Conservation (phyloP, 2,329 filamentous ascomycete species). For the Beauveria scarabaeidicola region DNA sequence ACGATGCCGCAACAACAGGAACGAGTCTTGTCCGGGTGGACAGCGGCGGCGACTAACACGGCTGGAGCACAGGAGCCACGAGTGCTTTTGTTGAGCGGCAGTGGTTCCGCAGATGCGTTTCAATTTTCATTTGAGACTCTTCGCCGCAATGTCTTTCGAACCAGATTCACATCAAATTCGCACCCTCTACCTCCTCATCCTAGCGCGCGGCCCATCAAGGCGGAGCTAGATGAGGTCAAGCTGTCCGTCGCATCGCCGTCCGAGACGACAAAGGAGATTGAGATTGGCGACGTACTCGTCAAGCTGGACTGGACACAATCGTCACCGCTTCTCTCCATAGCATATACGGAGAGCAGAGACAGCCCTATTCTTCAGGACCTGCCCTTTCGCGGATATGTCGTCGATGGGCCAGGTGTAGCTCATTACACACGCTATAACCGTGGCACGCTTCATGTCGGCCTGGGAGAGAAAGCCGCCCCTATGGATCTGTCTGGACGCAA, state of each 20-base stretch:
- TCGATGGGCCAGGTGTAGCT: slow-evolving; percentile 52
- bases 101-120: slow-evolving; percentile 28
- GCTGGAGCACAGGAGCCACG: slow-evolving; percentile 20
- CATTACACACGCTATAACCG: slow-evolving; percentile 58
- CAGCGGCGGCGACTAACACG: slow-evolving; percentile 17
- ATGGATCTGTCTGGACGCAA: slow-evolving; percentile 62
- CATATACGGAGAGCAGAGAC: slow-evolving; percentile 34
- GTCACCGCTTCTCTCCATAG: slow-evolving; percentile 49
- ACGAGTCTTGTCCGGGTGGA: slow-evolving; percentile 18
- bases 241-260: slow-evolving; percentile 22
- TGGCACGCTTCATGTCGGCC: slow-evolving; percentile 56
- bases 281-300: slow-evolving; percentile 41
- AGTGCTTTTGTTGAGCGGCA: slow-evolving; percentile 15
- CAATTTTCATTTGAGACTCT: slow-evolving; percentile 56
- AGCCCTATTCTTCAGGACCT: slow-evolving; percentile 54
- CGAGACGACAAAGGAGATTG: slow-evolving; percentile 32
- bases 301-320: slow-evolving; percentile 47
- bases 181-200: slow-evolving; percentile 60
- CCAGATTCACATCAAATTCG: slow-evolving; percentile 53
- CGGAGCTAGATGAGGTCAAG: slow-evolving; percentile 23
- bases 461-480: slow-evolving; percentile 64
- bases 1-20: slow-evolving; percentile 10
- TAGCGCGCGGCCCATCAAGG: slow-evolving; percentile 39
- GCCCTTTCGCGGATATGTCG: slow-evolving; percentile 54
- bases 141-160: slow-evolving; percentile 55